These are phyloP conservation scores for Aureobasidium uvarum DNA, from an alignment of 2,329 filamentous ascomycete genomes.

Conservation along the genomic window DNA sequence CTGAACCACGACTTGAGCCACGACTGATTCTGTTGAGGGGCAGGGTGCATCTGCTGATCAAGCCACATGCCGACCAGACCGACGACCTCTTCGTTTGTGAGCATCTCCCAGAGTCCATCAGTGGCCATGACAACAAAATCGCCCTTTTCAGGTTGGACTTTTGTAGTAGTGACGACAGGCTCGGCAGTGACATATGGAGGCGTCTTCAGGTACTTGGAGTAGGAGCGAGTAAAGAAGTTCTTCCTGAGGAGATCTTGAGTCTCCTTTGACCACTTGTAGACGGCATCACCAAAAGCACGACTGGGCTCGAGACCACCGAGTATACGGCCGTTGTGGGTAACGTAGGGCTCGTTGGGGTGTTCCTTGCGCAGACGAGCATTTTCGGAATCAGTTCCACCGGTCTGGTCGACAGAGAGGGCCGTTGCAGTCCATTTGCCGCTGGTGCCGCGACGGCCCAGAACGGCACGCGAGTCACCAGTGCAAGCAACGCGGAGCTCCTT, in stretches of 20 bases:
- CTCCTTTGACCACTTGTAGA: constrained; percentile 92
- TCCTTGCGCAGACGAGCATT: constrained; percentile 76
- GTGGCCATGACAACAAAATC: constrained; percentile 97
- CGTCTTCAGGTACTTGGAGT: constrained; percentile 75
- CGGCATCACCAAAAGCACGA: constrained; percentile 91
- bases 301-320: constrained; percentile 89
- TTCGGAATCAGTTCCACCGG: constrained; percentile 83
- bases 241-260: constrained; percentile 77
- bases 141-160: constrained; percentile 82
- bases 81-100: constrained; percentile 97
- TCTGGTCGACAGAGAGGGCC: constrained; percentile 88
- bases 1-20: constrained; percentile 72
- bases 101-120: constrained; percentile 98
- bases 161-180: constrained; percentile 88
- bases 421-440: constrained; percentile 93
- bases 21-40: constrained; percentile 45
- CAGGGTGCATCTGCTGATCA: constrained; percentile 63
- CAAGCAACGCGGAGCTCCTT: constrained; percentile 91
- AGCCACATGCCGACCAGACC: constrained; percentile 97
- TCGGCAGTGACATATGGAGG: constrained; percentile 98
- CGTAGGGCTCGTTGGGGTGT: constrained; percentile 85
- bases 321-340: constrained; percentile 84
- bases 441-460: constrained; percentile 73
- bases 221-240: constrained; percentile 82
- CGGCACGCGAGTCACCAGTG: constrained; percentile 93